Evolutionary conservation across 1,284 basidiomycete genomes (phyloP).

Genomic region (Melampsora larici-populina): DNA sequence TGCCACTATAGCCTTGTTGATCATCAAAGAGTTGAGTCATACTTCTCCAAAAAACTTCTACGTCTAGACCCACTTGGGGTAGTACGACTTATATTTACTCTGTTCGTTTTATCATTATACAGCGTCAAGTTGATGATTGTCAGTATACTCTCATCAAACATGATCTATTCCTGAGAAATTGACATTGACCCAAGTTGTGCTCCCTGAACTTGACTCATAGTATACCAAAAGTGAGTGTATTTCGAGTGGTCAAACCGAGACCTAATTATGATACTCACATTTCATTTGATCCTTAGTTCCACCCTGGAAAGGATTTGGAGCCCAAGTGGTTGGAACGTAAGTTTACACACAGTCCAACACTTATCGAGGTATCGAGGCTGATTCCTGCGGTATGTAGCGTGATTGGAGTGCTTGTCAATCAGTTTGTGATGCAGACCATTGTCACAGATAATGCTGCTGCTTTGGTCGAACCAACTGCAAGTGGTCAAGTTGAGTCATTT

Average conservation of each 20-base stretch:
- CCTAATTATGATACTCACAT: background rate
- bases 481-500: constrained; percentile 40
- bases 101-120: background rate
- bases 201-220: background rate
- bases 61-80: background rate
- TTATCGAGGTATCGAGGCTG: background rate
- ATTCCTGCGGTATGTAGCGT: background rate
- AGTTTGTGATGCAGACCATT: constrained; percentile 43
- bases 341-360: background rate
- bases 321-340: constrained; percentile 39
- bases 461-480: constrained; percentile 29
- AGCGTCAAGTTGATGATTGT: constrained; percentile 44
- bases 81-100: background rate
- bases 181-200: background rate
- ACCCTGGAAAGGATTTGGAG: constrained; percentile 36
- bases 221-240: constrained; percentile 32
- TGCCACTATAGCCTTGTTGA: constrained; percentile 39
- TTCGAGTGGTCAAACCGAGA: background rate
- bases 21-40: constrained; percentile 38
- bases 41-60: background rate
- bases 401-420: constrained; percentile 40
- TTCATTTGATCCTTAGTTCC: constrained; percentile 10
- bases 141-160: background rate
- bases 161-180: background rate
- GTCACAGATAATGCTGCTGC: constrained; percentile 24